Evolutionary conservation across 225 moss, liverwort and hornwort genomes (phyloP).

Genomic region (Marchantia paleacea): DNA sequence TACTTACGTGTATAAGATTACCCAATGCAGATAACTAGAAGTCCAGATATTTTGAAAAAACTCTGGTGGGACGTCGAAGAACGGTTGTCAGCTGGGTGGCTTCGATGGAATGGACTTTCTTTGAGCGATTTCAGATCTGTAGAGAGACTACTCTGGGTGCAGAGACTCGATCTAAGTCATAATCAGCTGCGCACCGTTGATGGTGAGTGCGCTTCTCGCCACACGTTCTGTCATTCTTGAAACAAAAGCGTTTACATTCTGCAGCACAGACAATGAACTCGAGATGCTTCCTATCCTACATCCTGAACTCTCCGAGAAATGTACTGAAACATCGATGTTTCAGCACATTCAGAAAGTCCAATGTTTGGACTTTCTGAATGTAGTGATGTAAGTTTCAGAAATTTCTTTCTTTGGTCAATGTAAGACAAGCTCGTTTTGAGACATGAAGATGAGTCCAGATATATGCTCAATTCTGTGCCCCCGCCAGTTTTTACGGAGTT

Average conservation of each 20-base stretch:
- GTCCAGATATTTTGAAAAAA: conserved; percentile 20
- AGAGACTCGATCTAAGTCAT: conserved; percentile 64
- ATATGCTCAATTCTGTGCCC: too few relatives aligned
- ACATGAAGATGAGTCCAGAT: too few relatives aligned
- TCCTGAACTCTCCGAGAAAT: too few relatives aligned
- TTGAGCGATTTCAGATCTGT: conserved; percentile 55
- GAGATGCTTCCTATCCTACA: not conserved
- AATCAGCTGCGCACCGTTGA: conserved; percentile 66
- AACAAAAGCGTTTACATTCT: not conserved
- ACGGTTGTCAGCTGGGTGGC: conserved; percentile 26
- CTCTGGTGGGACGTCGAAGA: conserved; percentile 29
- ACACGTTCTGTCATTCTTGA: not conserved
- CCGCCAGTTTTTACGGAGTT: too few relatives aligned
- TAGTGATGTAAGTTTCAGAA: too few relatives aligned
- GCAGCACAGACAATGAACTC: not conserved
- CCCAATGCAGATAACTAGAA: conserved; percentile 23
- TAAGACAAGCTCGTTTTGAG: too few relatives aligned
- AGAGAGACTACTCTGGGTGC: conserved; percentile 64
- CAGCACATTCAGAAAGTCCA: too few relatives aligned
- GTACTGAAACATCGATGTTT: too few relatives aligned
- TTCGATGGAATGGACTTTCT: conserved; percentile 51
- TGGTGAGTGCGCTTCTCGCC: conserved; percentile 43
- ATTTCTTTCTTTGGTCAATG: too few relatives aligned
- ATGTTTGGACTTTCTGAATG: too few relatives aligned
- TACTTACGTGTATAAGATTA: not conserved